phyloP scores from a whole-genome alignment of 306 rosid species.

The Malus fusca region DNA sequence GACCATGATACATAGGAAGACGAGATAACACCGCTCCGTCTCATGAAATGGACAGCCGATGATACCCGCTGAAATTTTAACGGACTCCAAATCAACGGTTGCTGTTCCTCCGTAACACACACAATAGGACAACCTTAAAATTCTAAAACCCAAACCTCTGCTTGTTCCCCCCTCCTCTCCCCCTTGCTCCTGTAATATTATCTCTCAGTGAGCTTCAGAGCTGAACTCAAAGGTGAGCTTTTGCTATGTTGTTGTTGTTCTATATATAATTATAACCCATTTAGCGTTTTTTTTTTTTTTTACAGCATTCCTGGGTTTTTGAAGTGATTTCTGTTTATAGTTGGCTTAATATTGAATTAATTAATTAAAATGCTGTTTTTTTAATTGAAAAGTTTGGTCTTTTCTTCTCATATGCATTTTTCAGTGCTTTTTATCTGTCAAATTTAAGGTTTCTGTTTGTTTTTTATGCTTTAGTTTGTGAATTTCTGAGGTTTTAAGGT shows the following conservation, averaged over 20 bases:
- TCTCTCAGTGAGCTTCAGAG: not conserved
- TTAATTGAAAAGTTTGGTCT: not conserved
- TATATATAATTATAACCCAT: not conserved
- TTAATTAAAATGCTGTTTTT: not conserved
- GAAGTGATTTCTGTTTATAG: not conserved
- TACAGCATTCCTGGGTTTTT: not conserved
- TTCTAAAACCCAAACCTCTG: not conserved
- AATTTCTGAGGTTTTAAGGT: not conserved
- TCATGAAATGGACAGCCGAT: constrained; percentile 11
- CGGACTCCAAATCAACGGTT: constrained; percentile 17
- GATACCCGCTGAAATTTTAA: constrained; percentile 8
- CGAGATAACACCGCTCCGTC: not conserved
- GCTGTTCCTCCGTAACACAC: not conserved
- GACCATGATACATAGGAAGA: not conserved
- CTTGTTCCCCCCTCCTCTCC: not conserved
- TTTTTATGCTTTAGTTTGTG: not conserved
- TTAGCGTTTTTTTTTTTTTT: not conserved
- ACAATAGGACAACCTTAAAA: not conserved
- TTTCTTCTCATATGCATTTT: not conserved
- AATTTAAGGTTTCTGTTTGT: not conserved
- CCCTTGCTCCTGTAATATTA: not conserved
- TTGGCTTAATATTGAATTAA: not conserved
- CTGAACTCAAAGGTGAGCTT: not conserved
- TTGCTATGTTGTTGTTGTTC: not conserved
- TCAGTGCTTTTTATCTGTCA: not conserved